Conservation (phyloP, 2,329 filamentous ascomycete species). For the Colletotrichum aenigma region DNA sequence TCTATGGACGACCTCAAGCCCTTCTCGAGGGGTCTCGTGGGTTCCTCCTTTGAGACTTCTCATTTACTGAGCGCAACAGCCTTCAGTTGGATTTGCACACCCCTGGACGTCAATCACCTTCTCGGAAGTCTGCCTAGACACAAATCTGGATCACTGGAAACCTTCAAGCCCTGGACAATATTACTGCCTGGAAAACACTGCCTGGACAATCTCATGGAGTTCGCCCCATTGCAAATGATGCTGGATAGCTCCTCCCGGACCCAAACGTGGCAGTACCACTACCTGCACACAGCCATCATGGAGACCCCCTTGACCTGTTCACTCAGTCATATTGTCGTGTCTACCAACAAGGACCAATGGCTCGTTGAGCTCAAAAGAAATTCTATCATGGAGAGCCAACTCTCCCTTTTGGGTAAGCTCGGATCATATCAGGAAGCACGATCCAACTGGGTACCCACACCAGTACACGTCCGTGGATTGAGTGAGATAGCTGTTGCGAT, state of each 20-base stretch:
- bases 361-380: neutral
- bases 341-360: neutral
- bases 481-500: neutral
- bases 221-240: neutral
- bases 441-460: neutral
- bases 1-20: neutral
- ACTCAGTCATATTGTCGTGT: neutral
- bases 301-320: neutral
- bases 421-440: neutral
- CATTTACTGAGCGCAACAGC: neutral
- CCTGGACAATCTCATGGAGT: neutral
- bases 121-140: neutral
- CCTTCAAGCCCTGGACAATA: neutral
- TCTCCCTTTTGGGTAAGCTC: constrained; percentile 7
- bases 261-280: constrained; percentile 4
- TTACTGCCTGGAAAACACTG: neutral
- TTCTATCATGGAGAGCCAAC: neutral
- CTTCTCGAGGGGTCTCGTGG: neutral
- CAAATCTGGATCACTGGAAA: neutral
- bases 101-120: neutral
- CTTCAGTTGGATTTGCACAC: neutral
- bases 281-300: neutral
- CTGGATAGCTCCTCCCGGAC: neutral
- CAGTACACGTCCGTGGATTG: neutral
- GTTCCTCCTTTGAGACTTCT: neutral